Base-by-base conservation (phyloP, 2,329 filamentous ascomycete genomes). In the Blumeriella jaapii region DNA sequence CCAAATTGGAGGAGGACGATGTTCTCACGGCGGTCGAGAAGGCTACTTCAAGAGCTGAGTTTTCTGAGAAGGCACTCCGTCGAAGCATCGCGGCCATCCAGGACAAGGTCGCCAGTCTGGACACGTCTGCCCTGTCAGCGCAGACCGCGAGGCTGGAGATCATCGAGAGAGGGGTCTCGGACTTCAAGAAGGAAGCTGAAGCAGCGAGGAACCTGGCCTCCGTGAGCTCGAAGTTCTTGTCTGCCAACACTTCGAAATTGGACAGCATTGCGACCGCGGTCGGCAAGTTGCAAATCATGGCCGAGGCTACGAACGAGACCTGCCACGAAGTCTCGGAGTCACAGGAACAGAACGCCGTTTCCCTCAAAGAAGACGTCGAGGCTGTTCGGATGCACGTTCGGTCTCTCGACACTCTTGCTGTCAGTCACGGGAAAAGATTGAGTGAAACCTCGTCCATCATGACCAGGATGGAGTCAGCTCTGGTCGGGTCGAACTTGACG, bases 141-240 rank as follows among this genome's bases (percentile, higher is more conserved):
- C 39, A 46, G 15, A 34, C 35, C 7, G 33, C 34, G 22, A 39
- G 34, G 23, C 11, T 49, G 15, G 42, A 47, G 17, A 29, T 34
- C 4, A 47, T 49, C 8, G 46, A 49, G 13, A 40, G 46, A 29
- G 31, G 30, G 8, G 33, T 46, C 6, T 34, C 32, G 5, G 35
- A 44, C 8, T 24, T 49, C 18, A 42, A 41, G 30, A 42, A 42
- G 30, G 45, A 44, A 15, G 14, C 47, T 29, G 46, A 44, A 31
- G 39, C 31, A 2, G 41, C 43, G 29, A 30, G 42, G 15, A 40
- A 33, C 5, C 20, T 49, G 18, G 46, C 45, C 22, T 46, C 46
- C 4, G 26, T 47, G 23, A 44, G 45, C 22, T 47, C 46, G 8
- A 47, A 49, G 14, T 35, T 47, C 14, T 22, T 45, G 18, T 44